Conservation (phyloP, 1,284 basidiomycete species). For the Apiotrichum porosum region DNA sequence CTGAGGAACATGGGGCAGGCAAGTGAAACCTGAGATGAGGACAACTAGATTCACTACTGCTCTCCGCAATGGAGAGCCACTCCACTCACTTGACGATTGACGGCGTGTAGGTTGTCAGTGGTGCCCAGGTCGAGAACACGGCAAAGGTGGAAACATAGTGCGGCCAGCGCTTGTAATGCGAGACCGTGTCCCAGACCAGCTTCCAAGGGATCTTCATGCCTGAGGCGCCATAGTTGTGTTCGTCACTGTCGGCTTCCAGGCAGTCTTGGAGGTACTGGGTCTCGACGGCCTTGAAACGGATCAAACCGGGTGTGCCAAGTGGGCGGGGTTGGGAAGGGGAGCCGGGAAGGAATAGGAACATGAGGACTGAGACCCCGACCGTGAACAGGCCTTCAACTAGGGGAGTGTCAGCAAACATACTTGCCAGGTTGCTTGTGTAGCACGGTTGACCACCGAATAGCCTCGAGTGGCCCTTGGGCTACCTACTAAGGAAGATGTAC, state of each 20-base stretch:
- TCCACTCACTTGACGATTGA: background rate
- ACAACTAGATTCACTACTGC: too few species aligned
- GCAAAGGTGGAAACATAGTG: background rate
- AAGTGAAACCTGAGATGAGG: too few species aligned
- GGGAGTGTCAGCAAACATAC: background rate
- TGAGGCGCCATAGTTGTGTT: background rate
- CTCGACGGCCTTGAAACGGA: background rate
- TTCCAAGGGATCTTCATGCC: background rate
- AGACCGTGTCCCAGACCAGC: background rate
- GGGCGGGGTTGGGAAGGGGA: constrained; percentile 17
- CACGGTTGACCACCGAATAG: too few species aligned
- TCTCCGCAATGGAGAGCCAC: too few species aligned
- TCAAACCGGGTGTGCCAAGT: constrained; percentile 11
- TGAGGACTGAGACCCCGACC: constrained; percentile 19
- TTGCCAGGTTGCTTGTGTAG: too few species aligned
- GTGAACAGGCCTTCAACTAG: constrained; percentile 63
- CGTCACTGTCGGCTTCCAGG: too few species aligned
- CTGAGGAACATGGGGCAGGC: too few species aligned
- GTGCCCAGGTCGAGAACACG: background rate
- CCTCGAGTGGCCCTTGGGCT: too few species aligned
- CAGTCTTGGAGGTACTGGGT: background rate
- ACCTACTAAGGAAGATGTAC: constrained; percentile 27
- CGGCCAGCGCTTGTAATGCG: background rate
- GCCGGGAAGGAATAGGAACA: constrained; percentile 23
- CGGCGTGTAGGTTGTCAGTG: background rate